Evolutionary conservation across 2,329 filamentous ascomycete genomes (phyloP), one percentile per base, ranked within the genome.

Genomic region (Aspergillus hiratsukae): DNA sequence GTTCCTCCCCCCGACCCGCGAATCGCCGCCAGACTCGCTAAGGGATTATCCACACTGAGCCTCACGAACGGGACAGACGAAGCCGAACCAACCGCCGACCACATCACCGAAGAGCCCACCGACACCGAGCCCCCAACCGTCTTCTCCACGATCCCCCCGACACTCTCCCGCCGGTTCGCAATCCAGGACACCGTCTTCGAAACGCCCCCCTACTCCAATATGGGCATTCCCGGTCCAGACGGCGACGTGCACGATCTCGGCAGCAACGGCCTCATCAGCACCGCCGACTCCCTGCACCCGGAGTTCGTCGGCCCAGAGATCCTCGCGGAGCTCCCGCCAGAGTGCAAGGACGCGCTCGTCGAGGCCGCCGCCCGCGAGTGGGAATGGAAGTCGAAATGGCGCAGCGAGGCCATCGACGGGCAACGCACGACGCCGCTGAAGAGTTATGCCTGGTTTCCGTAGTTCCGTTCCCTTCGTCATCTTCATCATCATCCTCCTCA

Each of bases 341-440:
- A 78, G 8, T 94, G 90, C 71, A 83, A 88, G 40, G 76, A 79
- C 40, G 88, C 89, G 0, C 91, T 96, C 60, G 79, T 91, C 51
- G 78, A 82, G 53, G 87, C 90, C 3, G 77, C 86, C 52, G 75
- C 76, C 10, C 79, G 81, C 54, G 90, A 96, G 72, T 72, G 75
- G 58, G 75, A 81, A 53, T 97, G 91, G 89, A 89, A 89, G 71
- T 78, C 74, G 31, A 82, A 81, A 60, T 96, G 91, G 90, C 83
- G 83, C 17, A 80, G 83, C 4, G 92, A 97, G 74, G 78, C 72
- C 37, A 74, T 80, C 9, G 83, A 84, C 66, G 80, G 80, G 4
- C 55, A 66, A 17, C 65, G 72, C 21, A 63, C 64, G 17, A 63
- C 61, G 9, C 66, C 72, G 6, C 60, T 67, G 17, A 72, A 74